phyloP scores from a whole-genome alignment of 2,329 filamentous ascomycete species.

The Clarireedia monteithiana region DNA sequence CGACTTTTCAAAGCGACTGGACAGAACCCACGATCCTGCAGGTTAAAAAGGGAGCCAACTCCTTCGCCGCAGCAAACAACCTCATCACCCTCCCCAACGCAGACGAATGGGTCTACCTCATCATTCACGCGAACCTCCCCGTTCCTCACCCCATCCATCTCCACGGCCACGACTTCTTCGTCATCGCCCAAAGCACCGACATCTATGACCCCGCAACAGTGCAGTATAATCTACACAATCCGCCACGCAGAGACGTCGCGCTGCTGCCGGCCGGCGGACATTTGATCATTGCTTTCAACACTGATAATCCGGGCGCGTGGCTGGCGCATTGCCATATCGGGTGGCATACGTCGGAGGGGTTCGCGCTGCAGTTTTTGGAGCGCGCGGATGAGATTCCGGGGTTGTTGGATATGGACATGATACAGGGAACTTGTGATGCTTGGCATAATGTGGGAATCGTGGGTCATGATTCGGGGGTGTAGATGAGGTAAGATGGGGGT shows the following conservation, averaged over 20 bases:
- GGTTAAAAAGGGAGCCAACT: constrained; percentile 23
- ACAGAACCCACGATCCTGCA: constrained; percentile 37
- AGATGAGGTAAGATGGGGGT: background rate
- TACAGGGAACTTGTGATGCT: constrained; percentile 8
- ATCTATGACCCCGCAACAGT: constrained; percentile 26
- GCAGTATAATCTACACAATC: constrained; percentile 32
- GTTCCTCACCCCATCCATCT: constrained; percentile 35
- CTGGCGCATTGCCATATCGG: constrained; percentile 25
- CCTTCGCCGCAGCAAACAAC: constrained; percentile 16
- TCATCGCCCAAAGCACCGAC: constrained; percentile 37
- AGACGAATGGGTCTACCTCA: constrained; percentile 25
- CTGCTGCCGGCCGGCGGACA: constrained; percentile 30
- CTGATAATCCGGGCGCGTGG: constrained; percentile 19
- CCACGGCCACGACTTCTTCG: constrained; percentile 41
- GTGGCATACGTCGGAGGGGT: constrained; percentile 45
- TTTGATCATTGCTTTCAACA: constrained; percentile 15
- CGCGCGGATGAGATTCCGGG: constrained; percentile 19
- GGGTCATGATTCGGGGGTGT: constrained; percentile 13
- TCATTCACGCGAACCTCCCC: constrained; percentile 21
- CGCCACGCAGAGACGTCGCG: constrained; percentile 43
- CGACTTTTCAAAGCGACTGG: constrained; percentile 40
- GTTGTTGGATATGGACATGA: background rate
- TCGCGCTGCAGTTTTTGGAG: constrained; percentile 41
- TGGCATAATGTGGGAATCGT: constrained; percentile 7
- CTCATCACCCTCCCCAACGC: constrained; percentile 23